Conservation (phyloP, 2,329 filamentous ascomycete genomes). For the Sordariomycetes sp. region DNA sequence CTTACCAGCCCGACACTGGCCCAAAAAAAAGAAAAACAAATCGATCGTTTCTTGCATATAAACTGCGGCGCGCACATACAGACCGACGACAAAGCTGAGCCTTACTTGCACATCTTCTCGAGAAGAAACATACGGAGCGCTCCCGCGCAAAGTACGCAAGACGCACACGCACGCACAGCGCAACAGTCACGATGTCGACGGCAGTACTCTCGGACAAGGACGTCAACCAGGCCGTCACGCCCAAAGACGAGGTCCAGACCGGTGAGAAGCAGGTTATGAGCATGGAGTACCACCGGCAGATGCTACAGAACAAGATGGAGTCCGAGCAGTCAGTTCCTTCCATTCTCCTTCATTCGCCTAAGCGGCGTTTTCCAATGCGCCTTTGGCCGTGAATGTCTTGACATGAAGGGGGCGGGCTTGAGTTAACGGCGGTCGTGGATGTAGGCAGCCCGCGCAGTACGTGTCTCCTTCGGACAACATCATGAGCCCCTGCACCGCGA, state of each 20-base stretch:
- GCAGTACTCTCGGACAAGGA: conserved; percentile 52
- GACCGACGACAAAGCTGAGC: background rate
- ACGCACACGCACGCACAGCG: conserved; percentile 21
- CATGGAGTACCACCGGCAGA: conserved; percentile 68
- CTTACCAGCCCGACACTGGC: background rate
- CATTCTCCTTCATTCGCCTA: background rate
- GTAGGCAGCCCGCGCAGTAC: conserved; percentile 34
- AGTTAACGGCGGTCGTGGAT: background rate
- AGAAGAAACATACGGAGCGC: background rate
- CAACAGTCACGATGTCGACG: conserved; percentile 32
- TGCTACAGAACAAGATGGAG: conserved; percentile 57
- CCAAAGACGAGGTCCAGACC: conserved; percentile 13
- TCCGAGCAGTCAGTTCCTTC: conserved; percentile 42
- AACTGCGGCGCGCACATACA: background rate
- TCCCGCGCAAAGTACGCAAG: background rate
- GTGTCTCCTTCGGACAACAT: conserved; percentile 80
- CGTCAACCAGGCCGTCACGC: conserved; percentile 40
- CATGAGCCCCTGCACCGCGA: conserved; percentile 75
- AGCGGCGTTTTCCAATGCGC: no score
- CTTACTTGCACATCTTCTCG: background rate
- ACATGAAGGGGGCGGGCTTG: background rate
- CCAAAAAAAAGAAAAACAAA: background rate
- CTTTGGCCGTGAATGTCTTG: no score
- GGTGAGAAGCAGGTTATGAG: conserved; percentile 39
- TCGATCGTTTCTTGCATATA: background rate